Evolutionary conservation across 2,329 filamentous ascomycete species (phyloP), one percentile per base, ranked within the genome.

Genomic region (Phaeophleospora eucalypticola): DNA sequence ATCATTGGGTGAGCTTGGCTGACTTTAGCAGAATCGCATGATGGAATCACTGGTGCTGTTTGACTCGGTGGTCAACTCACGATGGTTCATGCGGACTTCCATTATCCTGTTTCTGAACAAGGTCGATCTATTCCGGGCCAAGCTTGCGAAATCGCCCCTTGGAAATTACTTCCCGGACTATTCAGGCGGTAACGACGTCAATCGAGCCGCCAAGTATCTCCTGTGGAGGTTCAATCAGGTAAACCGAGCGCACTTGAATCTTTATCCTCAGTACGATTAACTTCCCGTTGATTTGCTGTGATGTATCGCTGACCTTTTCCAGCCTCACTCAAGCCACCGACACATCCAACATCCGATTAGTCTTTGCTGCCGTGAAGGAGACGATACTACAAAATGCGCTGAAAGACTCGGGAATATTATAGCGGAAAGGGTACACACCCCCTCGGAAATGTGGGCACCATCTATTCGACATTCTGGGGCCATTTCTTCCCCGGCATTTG

Each of bases 31-130:
- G 89, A 98, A 98, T 68, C 93, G 93, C 53, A 98, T 98, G 93
- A 95, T 97, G 89, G 93, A 98, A 70, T 95, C 89, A 64, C 71
- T 98, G 43, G 81, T 97, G 14, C 79, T 98, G 3, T 98, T 98
- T 67, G 93, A 98, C 70, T 97, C 91, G 1, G 93, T 98, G 3
- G 93, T 98, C 59, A 98, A 98, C 71, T 97, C 93, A 24, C 80
- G 93, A 60, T 98, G 93, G 93, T 98, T 98, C 71, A 95, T 97
- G 86, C 80, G 93, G 60, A 98, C 93, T 10, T 96, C 90, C 65
- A 98, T 98, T 65, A 97, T 98, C 64, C 77, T 98, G 47, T 98
- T 98, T 73, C 78, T 98, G 53, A 98, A 98, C 76, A 98, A 98
- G 70, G 93, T 98, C 58, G 93, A 98, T 73, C 81, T 98, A 48